Base-by-base conservation (phyloP, 140 eudicot species). In the Senecio squalidus region DNA sequence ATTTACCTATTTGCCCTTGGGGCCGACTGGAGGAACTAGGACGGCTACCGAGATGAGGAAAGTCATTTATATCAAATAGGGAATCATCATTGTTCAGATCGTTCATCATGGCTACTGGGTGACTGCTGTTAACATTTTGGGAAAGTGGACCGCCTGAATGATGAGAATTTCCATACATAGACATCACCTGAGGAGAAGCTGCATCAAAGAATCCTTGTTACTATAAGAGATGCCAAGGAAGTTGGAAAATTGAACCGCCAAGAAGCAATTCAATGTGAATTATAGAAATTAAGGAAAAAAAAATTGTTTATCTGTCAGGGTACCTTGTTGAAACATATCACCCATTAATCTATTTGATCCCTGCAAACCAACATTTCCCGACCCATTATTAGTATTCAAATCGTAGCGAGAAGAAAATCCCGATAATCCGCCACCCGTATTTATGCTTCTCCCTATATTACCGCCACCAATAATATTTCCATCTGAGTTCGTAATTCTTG, bases 321-420 rank as follows among this genome's bases (percentile, higher is more conserved):
- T 80, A 92, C 99, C 96, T 92, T 92, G 99, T 80, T 82, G 99
- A 78, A 92, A 96, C 66, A 84, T 79, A 15, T 96, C 82, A 43
- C 94, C 81, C 85, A 80, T 82, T 64, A 93, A 74, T 75, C 99
- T 82, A 80, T 84, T 88, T 40, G 83, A 82, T 51, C 95, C 96
- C 69, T 88, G 96, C 60, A 82, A 55, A 60, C 76, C 80, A 15
- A 90, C 41, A 82, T 84, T 84, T 72, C 95, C 95, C 1, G 96
- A 82, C 28, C 85, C 95, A 47, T 79, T 82, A 68, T 82, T 87
- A 39, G 76, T 66, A 6, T 77, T 41, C 25, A 92, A 58, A 75
- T 78, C 82, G 52, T 84, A 64, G 17, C 94, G 87, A 43, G 99
- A 87, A 59, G 93, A 38, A 67, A 93, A 85, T 25, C 96, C 96